These are phyloP conservation scores for Hevea brasiliensis DNA, from an alignment of 345 rosid species.

Conservation along the genomic window DNA sequence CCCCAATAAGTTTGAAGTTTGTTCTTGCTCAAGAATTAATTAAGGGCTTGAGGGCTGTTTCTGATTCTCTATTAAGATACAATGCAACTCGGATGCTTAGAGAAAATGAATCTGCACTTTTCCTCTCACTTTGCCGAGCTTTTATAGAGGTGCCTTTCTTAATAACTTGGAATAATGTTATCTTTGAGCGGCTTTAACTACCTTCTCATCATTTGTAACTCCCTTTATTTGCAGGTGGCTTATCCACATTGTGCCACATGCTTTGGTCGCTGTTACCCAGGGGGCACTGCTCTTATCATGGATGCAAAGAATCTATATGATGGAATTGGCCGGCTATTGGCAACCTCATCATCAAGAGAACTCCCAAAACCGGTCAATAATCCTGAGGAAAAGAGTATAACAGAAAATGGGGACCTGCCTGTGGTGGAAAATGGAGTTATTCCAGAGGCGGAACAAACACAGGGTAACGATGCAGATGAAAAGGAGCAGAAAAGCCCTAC, in stretches of 20 bases:
- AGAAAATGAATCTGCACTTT: constrained; percentile 77
- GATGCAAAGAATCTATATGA: constrained; percentile 69
- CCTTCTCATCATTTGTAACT: constrained; percentile 13
- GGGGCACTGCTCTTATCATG: constrained; percentile 71
- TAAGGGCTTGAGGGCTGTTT: constrained; percentile 78
- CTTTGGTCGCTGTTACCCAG: constrained; percentile 90
- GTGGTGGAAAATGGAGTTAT: constrained; percentile 51
- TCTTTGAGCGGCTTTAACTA: constrained; percentile 7
- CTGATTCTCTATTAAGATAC: constrained; percentile 79
- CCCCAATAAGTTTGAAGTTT: constrained; percentile 75
- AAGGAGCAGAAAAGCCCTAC: constrained; percentile 26
- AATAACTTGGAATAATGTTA: background rate
- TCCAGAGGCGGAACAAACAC: constrained; percentile 35
- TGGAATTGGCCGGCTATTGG: constrained; percentile 57
- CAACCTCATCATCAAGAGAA: constrained; percentile 51
- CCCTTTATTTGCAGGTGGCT: constrained; percentile 55
- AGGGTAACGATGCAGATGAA: constrained; percentile 24
- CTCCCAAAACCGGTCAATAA: constrained; percentile 43
- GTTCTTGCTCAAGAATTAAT: constrained; percentile 75
- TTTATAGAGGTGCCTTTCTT: constrained; percentile 66
- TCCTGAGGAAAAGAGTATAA: constrained; percentile 35
- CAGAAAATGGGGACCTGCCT: constrained; percentile 46
- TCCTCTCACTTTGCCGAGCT: constrained; percentile 85
- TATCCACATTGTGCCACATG: constrained; percentile 81
- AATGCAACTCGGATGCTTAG: constrained; percentile 88